Conservation (phyloP, 2,329 filamentous ascomycete species). For the Sclerotinia subarctica region DNA sequence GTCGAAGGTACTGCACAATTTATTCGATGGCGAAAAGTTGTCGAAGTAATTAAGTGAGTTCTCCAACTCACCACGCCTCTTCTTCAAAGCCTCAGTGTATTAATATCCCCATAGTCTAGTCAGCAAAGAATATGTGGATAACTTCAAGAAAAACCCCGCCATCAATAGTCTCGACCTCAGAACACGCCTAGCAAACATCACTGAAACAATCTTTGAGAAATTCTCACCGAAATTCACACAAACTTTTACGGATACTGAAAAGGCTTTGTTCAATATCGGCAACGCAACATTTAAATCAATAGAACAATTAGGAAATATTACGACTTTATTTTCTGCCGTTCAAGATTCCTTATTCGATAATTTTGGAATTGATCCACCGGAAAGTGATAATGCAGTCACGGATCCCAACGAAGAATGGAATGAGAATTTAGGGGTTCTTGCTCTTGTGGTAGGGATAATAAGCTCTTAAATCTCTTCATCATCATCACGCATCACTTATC, state of each 20-base stretch:
- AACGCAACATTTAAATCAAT: background rate
- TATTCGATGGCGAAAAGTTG: constrained; percentile 30
- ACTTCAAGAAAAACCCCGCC: constrained; percentile 2
- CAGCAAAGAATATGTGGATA: background rate
- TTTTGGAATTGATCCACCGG: constrained; percentile 21
- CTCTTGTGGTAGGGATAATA: constrained; percentile 24
- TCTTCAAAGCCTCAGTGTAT: background rate
- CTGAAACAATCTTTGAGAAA: constrained; percentile 21
- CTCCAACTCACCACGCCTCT: accelerated
- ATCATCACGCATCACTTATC: no score
- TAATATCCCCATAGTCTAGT: background rate
- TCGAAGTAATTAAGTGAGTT: constrained; percentile 25
- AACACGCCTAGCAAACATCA: constrained; percentile 15
- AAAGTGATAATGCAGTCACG: background rate
- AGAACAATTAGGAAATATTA: constrained; percentile 5
- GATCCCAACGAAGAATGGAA: constrained; percentile 26
- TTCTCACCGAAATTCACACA: constrained; percentile 23
- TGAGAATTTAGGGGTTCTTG: constrained; percentile 25
- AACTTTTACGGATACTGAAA: constrained; percentile 2
- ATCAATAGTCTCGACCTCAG: constrained; percentile 8
- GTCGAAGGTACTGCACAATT: constrained; percentile 46
- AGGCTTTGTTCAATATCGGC: background rate
- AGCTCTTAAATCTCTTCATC: background rate
- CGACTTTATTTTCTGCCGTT: constrained; percentile 20
- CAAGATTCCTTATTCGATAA: constrained; percentile 30